Conservation (phyloP, 352 stramenopile species). For the Salisapilia sapeloensis region DNA sequence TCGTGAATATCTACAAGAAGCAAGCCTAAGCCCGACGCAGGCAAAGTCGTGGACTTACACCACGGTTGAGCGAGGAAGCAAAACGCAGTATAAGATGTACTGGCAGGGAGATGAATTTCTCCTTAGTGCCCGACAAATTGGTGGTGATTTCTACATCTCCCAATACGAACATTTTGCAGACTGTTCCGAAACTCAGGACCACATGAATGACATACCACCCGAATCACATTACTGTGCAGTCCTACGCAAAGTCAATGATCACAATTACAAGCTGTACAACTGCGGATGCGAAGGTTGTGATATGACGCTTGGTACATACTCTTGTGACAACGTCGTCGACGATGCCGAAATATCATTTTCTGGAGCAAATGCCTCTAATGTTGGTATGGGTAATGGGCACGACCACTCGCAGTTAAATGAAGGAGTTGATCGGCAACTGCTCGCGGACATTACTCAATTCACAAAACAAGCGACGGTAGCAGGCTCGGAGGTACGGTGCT, state of each 20-base stretch:
- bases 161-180: constrained; percentile 82
- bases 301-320: constrained; percentile 70
- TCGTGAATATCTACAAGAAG: constrained; percentile 66
- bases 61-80: constrained; percentile 63
- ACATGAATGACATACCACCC: too few relatives aligned
- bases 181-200: constrained; percentile 14
- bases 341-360: too few relatives aligned
- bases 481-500: constrained; percentile 69
- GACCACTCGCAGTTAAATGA: constrained; percentile 7
- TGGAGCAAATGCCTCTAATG: too few relatives aligned
- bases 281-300: constrained; percentile 78
- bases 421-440: constrained; percentile 57
- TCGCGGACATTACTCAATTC: constrained; percentile 73
- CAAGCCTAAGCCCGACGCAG: constrained; percentile 60
- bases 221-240: constrained; percentile 65
- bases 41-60: constrained; percentile 71
- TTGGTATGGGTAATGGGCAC: too few relatives aligned
- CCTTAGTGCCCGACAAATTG: constrained; percentile 68
- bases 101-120: constrained; percentile 78
- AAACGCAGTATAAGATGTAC: constrained; percentile 80
- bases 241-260: constrained; percentile 43
- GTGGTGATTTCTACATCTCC: constrained; percentile 77
- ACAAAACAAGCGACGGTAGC: constrained; percentile 62
- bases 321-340: constrained; percentile 58
- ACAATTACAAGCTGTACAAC: constrained; percentile 81